Conservation (phyloP, 2,329 filamentous ascomycete species). For the Paecilomyces niveus region DNA sequence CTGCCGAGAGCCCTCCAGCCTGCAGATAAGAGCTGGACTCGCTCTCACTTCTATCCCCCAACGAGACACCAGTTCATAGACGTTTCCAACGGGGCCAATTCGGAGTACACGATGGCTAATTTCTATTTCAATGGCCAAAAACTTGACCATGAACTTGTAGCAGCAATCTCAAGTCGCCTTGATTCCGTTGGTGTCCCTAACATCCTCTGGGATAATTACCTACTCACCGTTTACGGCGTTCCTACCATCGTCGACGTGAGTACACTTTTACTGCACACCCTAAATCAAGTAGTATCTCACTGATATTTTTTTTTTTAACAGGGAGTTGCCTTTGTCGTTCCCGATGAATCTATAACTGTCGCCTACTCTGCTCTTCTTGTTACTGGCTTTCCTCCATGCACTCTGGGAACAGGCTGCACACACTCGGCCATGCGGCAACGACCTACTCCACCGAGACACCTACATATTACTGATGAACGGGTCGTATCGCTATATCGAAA, state of each 20-base stretch:
- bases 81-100: background rate
- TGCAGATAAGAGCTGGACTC: background rate
- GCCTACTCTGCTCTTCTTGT: slow-evolving; percentile 7
- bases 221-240: slow-evolving; percentile 21
- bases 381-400: slow-evolving; percentile 11
- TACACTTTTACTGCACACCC: background rate
- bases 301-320: slow-evolving; percentile 1
- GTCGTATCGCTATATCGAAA: slow-evolving; percentile 12
- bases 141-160: slow-evolving; percentile 10
- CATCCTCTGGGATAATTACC: slow-evolving; percentile 22
- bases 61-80: background rate
- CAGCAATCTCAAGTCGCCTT: slow-evolving; percentile 14
- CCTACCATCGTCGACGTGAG: slow-evolving; percentile 15
- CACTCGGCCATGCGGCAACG: slow-evolving; percentile 1
- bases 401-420: slow-evolving; percentile 5
- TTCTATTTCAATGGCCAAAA: slow-evolving; percentile 5
- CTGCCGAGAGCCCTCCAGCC: background rate
- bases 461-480: slow-evolving; percentile 12
- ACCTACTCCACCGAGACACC: slow-evolving; percentile 5
- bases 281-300: background rate
- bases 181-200: slow-evolving; percentile 12
- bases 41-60: background rate
- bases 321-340: slow-evolving; percentile 11
- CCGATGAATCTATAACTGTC: slow-evolving; percentile 7
- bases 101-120: background rate